phyloP scores from a whole-genome alignment of 208 protist species.

The Acanthamoeba royreba region DNA sequence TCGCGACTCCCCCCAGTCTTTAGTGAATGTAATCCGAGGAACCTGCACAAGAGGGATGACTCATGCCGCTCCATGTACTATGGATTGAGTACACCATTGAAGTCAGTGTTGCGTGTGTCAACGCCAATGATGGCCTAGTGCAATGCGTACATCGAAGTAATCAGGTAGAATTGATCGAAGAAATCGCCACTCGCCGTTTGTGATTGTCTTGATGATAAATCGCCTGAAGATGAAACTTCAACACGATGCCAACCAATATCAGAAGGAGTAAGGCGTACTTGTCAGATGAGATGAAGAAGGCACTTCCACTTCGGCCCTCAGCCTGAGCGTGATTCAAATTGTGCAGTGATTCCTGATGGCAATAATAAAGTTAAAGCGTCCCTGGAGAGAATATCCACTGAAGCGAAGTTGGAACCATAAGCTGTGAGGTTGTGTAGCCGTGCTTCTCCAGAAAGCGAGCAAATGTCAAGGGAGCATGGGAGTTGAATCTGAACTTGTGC shows the following conservation, averaged over 20 bases:
- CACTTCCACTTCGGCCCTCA: neutral
- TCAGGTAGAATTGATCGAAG: neutral
- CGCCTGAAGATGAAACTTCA: too few relatives aligned
- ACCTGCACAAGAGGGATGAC: neutral
- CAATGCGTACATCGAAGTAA: neutral
- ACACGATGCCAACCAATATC: too few relatives aligned
- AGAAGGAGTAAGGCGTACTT: neutral
- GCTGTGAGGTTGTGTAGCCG: neutral
- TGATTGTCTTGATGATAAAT: slow-evolving; percentile 3
- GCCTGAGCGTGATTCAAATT: neutral
- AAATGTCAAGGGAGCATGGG: neutral
- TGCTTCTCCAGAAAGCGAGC: neutral
- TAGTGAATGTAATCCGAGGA: neutral
- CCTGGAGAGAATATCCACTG: neutral
- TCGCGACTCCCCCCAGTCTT: neutral
- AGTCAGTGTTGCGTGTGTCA: too few relatives aligned
- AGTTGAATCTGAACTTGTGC: neutral
- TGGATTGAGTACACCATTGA: too few relatives aligned
- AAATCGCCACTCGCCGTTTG: slow-evolving; percentile 14
- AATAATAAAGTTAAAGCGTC: too few relatives aligned
- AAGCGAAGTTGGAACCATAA: neutral
- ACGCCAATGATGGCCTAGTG: too few relatives aligned
- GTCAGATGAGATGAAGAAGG: slow-evolving; percentile 8
- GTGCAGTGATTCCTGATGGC: neutral
- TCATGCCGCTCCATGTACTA: neutral